These are phyloP conservation scores for Paecilomyces dactylethromorphus DNA, from an alignment of 2,329 filamentous ascomycete species.

Conservation along the genomic window DNA sequence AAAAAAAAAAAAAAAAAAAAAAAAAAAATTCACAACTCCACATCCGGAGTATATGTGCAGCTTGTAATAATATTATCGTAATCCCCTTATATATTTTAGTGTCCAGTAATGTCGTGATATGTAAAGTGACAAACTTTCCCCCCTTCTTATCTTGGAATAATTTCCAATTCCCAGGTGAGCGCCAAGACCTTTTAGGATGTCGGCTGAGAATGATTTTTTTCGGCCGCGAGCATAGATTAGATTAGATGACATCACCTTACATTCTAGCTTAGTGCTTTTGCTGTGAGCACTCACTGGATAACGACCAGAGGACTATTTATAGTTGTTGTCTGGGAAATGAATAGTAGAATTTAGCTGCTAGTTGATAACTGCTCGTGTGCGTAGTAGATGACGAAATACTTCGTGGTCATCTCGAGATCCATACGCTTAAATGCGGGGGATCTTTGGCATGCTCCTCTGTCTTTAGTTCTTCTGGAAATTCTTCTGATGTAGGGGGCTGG, in stretches of 20 bases:
- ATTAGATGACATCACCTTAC: neutral
- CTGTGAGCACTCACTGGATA: neutral
- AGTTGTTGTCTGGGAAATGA: no score
- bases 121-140: no score
- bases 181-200: neutral
- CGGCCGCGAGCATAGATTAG: neutral
- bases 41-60: neutral
- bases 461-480: neutral
- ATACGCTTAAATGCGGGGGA: neutral
- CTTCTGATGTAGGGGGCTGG: neutral
- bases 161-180: neutral
- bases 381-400: no score
- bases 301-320: no score
- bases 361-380: no score
- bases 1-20: neutral
- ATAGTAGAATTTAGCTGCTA: no score
- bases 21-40: neutral
- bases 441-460: neutral
- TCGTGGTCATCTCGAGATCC: no score
- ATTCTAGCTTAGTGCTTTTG: neutral
- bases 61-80: neutral
- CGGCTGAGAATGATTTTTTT: neutral
- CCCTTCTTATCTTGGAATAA: no score
- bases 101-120: neutral
- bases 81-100: neutral